These are phyloP conservation scores for Coccomyxa sp. DNA, from an alignment of 139 green algal genomes.

Conservation along the genomic window DNA sequence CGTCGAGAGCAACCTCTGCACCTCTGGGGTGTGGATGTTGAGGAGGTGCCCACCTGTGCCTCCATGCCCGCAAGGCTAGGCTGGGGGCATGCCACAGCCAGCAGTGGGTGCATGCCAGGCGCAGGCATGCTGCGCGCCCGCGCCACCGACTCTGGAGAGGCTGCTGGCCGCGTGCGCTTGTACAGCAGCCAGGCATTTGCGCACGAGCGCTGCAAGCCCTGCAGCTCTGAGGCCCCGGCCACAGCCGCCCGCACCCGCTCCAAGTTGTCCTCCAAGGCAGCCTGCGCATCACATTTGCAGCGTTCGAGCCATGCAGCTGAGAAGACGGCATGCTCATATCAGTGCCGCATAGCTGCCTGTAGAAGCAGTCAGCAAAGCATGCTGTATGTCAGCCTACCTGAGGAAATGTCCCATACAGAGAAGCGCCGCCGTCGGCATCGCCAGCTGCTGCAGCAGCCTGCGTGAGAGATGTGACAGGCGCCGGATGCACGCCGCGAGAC, in stretches of 20 bases:
- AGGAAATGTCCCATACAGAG: constrained; percentile 64
- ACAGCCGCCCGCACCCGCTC: constrained; percentile 58
- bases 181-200: constrained; percentile 88
- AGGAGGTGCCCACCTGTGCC: background rate
- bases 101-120: constrained; percentile 75
- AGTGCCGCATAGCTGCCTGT: constrained; percentile 11
- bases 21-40: no score
- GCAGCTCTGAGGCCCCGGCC: constrained; percentile 39
- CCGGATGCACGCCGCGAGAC: constrained; percentile 45
- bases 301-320: background rate
- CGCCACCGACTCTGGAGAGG: constrained; percentile 63
- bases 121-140: constrained; percentile 52
- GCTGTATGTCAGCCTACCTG: constrained; percentile 17
- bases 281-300: constrained; percentile 12
- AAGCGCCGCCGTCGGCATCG: constrained; percentile 2
- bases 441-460: constrained; percentile 26
- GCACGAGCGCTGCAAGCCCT: constrained; percentile 28
- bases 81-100: constrained; percentile 37
- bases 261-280: constrained; percentile 55
- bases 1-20: no score
- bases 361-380: background rate
- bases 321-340: constrained; percentile 8
- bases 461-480: constrained; percentile 29
- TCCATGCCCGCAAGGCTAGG: background rate
- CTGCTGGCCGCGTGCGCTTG: constrained; percentile 73